phyloP scores from a whole-genome alignment of 805 yeast genomes.

The Candida fluviatilis region DNA sequence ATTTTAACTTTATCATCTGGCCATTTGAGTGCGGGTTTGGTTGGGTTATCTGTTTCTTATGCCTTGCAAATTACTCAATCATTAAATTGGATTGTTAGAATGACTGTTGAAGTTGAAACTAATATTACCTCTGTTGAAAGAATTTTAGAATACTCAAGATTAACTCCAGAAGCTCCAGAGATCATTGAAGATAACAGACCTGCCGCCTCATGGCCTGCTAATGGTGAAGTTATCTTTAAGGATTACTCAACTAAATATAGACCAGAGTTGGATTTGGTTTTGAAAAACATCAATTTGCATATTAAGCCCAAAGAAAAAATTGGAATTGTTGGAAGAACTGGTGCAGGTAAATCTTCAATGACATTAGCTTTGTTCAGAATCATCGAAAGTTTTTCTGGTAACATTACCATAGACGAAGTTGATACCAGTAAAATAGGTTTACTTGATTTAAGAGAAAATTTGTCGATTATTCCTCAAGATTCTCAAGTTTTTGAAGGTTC shows the following conservation, averaged over 20 bases:
- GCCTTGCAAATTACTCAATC: conserved; percentile 92
- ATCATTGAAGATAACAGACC: conserved; percentile 66
- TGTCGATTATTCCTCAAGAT: conserved; percentile 44
- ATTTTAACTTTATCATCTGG: conserved; percentile 69
- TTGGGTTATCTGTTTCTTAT: conserved; percentile 91
- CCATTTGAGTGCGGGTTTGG: conserved; percentile 77
- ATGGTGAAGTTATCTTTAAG: conserved; percentile 33
- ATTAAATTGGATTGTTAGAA: conserved; percentile 95
- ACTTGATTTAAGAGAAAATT: conserved; percentile 38
- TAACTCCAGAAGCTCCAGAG: conserved; percentile 82
- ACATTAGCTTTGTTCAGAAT: conserved; percentile 42
- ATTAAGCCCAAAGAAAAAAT: conserved; percentile 37
- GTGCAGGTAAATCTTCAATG: conserved; percentile 44
- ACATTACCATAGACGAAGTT: conserved; percentile 31
- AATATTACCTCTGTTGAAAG: conserved; percentile 96
- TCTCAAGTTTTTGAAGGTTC: conserved; percentile 44
- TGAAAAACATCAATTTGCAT: conserved; percentile 33
- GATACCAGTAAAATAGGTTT: conserved; percentile 35
- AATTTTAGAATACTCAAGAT: conserved; percentile 78
- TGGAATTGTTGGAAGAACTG: conserved; percentile 45
- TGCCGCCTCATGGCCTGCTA: conserved; percentile 30
- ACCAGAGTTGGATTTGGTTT: conserved; percentile 42
- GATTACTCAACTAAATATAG: conserved; percentile 41
- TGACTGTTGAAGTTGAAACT: conserved; percentile 98
- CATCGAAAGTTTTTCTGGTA: conserved; percentile 35